Evolutionary conservation across 345 rosid genomes (phyloP).

Genomic region (Eucalyptus shirleyi): DNA sequence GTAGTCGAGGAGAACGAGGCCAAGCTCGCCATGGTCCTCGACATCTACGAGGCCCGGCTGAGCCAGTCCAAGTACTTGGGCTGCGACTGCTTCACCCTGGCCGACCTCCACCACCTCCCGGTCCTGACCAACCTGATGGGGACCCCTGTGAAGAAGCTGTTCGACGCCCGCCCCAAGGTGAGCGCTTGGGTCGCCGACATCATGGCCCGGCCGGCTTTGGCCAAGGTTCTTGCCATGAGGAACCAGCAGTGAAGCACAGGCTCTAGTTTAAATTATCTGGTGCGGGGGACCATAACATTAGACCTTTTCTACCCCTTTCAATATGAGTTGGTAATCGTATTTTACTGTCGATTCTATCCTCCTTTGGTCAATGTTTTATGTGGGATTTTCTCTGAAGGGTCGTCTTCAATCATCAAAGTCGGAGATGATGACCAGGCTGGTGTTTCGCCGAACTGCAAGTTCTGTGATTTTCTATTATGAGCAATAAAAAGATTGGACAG

Average conservation of each 20-base stretch:
- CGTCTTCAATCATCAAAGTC: not conserved
- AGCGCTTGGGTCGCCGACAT: too few relatives aligned
- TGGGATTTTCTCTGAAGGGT: not conserved
- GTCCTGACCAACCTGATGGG: not conserved
- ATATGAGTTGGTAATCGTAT: too few relatives aligned
- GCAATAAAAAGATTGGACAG: not conserved
- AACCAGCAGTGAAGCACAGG: too few relatives aligned
- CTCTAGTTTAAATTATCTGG: not conserved
- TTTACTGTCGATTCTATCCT: too few relatives aligned
- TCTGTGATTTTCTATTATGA: not conserved
- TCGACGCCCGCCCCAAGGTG: too few relatives aligned
- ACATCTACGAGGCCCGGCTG: not conserved
- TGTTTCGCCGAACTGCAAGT: not conserved
- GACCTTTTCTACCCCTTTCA: not conserved
- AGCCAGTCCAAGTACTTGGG: constrained; percentile 2
- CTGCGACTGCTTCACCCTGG: constrained; percentile 1
- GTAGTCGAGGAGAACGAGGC: constrained; percentile 23
- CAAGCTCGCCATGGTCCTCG: constrained; percentile 13
- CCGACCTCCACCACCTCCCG: constrained; percentile 9
- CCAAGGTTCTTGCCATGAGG: too few relatives aligned
- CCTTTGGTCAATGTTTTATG: not conserved
- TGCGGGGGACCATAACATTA: not conserved
- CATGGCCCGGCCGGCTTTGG: too few relatives aligned
- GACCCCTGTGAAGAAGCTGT: not conserved
- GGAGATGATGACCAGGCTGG: not conserved